Base-by-base conservation (phyloP, 495 filamentous ascomycete genomes). In the Trichoderma orchidacearum region DNA sequence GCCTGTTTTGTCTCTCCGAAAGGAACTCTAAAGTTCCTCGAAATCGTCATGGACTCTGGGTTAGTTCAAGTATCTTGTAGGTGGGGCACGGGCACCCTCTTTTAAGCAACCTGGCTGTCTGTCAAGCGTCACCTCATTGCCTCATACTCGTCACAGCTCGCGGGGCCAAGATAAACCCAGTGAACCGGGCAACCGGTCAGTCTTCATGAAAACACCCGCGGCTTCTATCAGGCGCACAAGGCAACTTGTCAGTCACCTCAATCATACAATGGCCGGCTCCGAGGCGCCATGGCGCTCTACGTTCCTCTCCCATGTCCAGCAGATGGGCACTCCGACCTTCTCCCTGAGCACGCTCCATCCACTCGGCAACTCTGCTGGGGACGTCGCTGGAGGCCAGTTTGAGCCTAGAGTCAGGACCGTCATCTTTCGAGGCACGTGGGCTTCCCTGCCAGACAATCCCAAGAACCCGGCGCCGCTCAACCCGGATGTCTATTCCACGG, bases 371-470 rank as follows among this genome's bases (percentile, higher is more conserved):
- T n/a, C 53, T 9, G 17, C 29, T 23, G 15, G 50, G 30, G 61
- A 54, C 66, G 11, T 58, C 38, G 51, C 11, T 74, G 75, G 0
- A 68, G 74, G 12, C 69, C 68, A 5, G 8, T 57, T 61, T 41
- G 53, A 66, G 17, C 78, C 78, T 0, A 70, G 77, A 6, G 71
- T 70, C 5, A 70, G 78, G 17, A 76, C 69, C 25, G 80, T 77
- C 62, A 65, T 94, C 62, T 91, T 80, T 72, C 86, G 93, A 58
- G 90, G 93, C 64, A 81, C 96, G 69, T 94, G 85, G 74, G 83
- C 80, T 6, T 73, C 75, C 56, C 75, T 91, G 0, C 83, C 83
- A 1, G 72, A 75, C 55, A 86, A 90, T 67, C 77, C 81, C 5
- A 80, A 87, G 60, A 85, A 86, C 62, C 80, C 53, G 61, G 80